Base-by-base conservation (phyloP, 2,329 filamentous ascomycete species). In the Penicillium sp. region DNA sequence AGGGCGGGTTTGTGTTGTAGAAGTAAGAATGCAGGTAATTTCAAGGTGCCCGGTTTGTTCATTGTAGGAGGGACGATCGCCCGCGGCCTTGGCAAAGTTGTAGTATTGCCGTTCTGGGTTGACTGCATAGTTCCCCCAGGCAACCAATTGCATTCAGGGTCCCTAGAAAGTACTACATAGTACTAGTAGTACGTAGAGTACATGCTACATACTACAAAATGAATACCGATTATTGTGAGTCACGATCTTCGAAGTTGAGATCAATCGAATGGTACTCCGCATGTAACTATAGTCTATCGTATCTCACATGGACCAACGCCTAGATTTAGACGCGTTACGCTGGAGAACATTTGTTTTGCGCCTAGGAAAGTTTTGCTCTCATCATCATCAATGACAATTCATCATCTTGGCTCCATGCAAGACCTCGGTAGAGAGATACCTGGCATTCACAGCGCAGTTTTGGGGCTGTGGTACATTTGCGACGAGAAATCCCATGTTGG, bases 11-110 rank as follows among this genome's bases (percentile, higher is more conserved):
- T 41, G 16, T 16, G 16, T 35, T 35, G 16, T 30, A n/a, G 18
- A n/a, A 10, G 19, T 29, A n/a, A 12, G 13, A 13, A 22, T 34
- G 14, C 9, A 28, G 16, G 10, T 27, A 29, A 13, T 16, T n/a
- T n/a, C 10, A 4, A 14, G 13, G 43, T 35, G 33, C 10, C n/a
- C n/a, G 19, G 19, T 22, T 43, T 33, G 27, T 33, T 25, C 16
- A 37, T 41, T 40, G 29, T 34, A 31, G 40, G 30, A 38, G 27
- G 49, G 49, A 11, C 49, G 54, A 54, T 49, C 44, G 35, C 31
- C 47, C 41, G 49, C 41, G 42, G 58, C 61, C 67, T 70, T 70
- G 67, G 67, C 67, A 66, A 61, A 60, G 57, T 64, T 68, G 57
- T 46, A 46, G 35, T 36, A 58, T 63, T 69, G 34, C 66, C 62